A percentile compares a stretch with the other conserved stretches of the same genome.
Conservation (phyloP, 176 grass and related monocot species). For the Oryza australiensis region DNA sequence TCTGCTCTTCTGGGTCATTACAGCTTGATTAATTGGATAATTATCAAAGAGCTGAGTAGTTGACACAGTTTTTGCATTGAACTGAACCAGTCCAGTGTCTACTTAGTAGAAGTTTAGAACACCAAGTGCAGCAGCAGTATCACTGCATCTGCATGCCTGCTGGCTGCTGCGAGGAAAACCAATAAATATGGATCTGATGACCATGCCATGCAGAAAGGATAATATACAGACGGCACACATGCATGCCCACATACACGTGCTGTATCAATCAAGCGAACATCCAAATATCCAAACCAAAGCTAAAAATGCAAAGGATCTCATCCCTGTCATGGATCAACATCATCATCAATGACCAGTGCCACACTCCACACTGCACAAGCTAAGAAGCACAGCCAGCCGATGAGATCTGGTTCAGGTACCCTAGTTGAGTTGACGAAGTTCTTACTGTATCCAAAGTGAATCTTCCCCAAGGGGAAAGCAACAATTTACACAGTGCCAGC, state of each 20-base stretch:
- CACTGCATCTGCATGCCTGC: neutral
- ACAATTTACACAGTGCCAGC: neutral
- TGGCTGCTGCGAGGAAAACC: no score
- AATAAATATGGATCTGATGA: neutral
- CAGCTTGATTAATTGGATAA: neutral
- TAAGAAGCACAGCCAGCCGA: neutral
- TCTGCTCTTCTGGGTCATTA: neutral
- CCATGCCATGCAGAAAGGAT: neutral
- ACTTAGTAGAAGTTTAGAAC: no score
- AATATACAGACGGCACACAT: neutral
- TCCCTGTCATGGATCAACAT: neutral
- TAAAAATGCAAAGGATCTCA: neutral
- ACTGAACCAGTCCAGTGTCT: no score
- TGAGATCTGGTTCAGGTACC: neutral
- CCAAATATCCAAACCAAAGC: neutral
- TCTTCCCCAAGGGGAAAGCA: neutral
- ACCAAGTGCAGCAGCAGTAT: neutral
- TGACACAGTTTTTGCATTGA: neutral
- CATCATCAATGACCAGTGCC: neutral
- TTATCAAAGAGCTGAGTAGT: neutral
- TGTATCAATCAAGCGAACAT: neutral
- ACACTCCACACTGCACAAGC: neutral
- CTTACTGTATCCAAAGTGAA: neutral
- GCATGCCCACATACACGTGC: neutral
- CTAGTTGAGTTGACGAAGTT: neutral